Evolutionary conservation across 1,284 basidiomycete genomes (phyloP).

Genomic region (Cystobasidium sp.): DNA sequence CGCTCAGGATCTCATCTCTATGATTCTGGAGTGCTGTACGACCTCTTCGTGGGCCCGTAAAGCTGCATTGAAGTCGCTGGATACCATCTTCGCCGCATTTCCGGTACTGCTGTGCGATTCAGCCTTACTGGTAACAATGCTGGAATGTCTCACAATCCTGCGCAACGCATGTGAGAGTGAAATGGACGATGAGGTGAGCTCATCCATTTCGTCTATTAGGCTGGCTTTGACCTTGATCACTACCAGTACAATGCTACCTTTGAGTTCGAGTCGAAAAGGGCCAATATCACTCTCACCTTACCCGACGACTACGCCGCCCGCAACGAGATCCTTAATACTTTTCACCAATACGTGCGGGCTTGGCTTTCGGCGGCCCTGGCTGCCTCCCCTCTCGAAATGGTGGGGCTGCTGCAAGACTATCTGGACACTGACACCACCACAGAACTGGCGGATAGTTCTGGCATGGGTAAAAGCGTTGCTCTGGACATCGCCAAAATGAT

Average conservation of each 20-base stretch:
- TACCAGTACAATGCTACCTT: conserved; percentile 82
- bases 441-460: conserved; percentile 55
- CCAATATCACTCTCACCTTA: conserved; percentile 75
- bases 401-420: conserved; percentile 72
- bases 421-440: conserved; percentile 44
- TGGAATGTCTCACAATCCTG: conserved; percentile 89
- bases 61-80: conserved; percentile 79
- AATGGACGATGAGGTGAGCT: conserved; percentile 80
- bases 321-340: conserved; percentile 77
- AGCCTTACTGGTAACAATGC: conserved; percentile 80
- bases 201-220: neutral
- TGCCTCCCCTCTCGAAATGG: conserved; percentile 87
- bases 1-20: conserved; percentile 72
- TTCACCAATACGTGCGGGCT: conserved; percentile 72
- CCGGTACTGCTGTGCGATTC: conserved; percentile 92
- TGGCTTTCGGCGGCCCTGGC: conserved; percentile 87
- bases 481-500: conserved; percentile 70
- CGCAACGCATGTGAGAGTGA: conserved; percentile 88
- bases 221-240: neutral
- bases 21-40: conserved; percentile 83
- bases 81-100: conserved; percentile 86
- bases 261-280: conserved; percentile 74
- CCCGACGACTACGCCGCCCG: conserved; percentile 86
- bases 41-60: conserved; percentile 79
- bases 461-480: conserved; percentile 86